phyloP scores from a whole-genome alignment of 805 yeast species.

The Starmerella apis region DNA sequence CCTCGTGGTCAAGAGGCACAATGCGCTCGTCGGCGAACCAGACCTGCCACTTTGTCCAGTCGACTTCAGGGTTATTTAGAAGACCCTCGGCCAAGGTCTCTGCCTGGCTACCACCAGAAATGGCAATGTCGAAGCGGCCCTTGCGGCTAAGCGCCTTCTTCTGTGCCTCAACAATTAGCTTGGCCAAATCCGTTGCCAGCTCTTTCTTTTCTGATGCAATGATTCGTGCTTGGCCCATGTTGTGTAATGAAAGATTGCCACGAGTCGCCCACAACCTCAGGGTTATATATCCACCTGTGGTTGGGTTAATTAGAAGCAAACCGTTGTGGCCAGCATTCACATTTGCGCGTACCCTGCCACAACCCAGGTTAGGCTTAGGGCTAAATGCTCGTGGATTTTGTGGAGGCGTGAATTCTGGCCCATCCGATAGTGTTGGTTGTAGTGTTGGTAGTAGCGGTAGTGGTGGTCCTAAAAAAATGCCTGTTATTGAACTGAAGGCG shows the following conservation, averaged over 20 bases:
- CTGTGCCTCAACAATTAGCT: constrained; percentile 51
- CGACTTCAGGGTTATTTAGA: constrained; percentile 40
- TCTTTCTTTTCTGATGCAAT: constrained; percentile 39
- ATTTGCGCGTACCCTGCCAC: constrained; percentile 2
- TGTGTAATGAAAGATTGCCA: neutral
- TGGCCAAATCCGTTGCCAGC: constrained; percentile 59
- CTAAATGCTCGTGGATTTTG: neutral
- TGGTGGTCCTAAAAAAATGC: neutral
- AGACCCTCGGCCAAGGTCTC: constrained; percentile 57
- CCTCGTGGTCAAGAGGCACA: constrained; percentile 70
- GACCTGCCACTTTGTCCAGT: constrained; percentile 40
- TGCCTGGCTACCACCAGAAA: constrained; percentile 86
- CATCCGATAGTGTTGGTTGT: too few species aligned
- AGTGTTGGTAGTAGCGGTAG: neutral
- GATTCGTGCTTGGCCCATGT: constrained; percentile 19
- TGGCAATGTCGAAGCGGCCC: constrained; percentile 56
- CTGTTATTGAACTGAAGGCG: neutral
- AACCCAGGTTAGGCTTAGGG: neutral
- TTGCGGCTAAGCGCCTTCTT: constrained; percentile 42
- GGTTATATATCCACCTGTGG: constrained; percentile 2
- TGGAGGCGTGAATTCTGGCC: too few species aligned
- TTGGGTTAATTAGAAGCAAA: neutral
- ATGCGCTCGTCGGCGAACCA: constrained; percentile 86
- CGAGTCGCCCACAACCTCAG: neutral
- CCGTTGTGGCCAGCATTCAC: neutral